Evolutionary conservation across 768 basidiomycete species (phyloP).

Genomic region (Hypholoma fasciculare): DNA sequence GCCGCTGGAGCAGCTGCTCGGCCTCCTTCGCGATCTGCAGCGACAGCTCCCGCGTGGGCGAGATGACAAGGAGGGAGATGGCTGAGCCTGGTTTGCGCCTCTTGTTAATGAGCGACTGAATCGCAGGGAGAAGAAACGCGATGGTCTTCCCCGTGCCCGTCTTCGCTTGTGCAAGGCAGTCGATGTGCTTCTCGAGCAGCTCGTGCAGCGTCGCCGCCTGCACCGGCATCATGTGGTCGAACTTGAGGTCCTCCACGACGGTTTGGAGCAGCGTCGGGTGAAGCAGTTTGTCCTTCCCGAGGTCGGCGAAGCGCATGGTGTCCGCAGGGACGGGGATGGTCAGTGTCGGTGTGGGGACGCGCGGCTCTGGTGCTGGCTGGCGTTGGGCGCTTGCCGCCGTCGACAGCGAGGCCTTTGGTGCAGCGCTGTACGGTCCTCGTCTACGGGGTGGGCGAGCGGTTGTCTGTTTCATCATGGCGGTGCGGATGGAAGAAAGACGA

Average conservation of each 20-base stretch:
- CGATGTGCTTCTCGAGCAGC: constrained; percentile 6
- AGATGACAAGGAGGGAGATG: constrained; percentile 64
- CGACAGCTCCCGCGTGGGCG: constrained; percentile 75
- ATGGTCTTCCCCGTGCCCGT: constrained; percentile 75
- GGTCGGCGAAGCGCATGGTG: constrained; percentile 6
- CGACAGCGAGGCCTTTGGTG: neutral
- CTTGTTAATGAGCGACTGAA: constrained; percentile 55
- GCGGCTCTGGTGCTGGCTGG: neutral
- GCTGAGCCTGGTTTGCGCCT: constrained; percentile 28
- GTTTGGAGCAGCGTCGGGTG: constrained; percentile 3
- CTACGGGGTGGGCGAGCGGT: constrained; percentile 4
- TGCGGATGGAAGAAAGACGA: neutral
- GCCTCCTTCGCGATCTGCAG: constrained; percentile 61
- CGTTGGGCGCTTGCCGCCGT: neutral
- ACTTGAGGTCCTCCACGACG: constrained; percentile 9
- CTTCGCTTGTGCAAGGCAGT: constrained; percentile 46
- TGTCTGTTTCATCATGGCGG: constrained; percentile 8
- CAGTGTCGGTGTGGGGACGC: neutral
- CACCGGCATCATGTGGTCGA: constrained; percentile 11
- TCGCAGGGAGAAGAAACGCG: constrained; percentile 74
- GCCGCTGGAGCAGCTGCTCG: constrained; percentile 34
- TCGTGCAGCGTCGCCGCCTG: constrained; percentile 8
- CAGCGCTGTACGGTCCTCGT: constrained; percentile 1
- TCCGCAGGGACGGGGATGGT: constrained; percentile 2
- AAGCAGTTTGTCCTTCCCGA: constrained; percentile 6